Evolutionary conservation across 1,284 basidiomycete species (phyloP).

Genomic region (Calocybe gambosa): DNA sequence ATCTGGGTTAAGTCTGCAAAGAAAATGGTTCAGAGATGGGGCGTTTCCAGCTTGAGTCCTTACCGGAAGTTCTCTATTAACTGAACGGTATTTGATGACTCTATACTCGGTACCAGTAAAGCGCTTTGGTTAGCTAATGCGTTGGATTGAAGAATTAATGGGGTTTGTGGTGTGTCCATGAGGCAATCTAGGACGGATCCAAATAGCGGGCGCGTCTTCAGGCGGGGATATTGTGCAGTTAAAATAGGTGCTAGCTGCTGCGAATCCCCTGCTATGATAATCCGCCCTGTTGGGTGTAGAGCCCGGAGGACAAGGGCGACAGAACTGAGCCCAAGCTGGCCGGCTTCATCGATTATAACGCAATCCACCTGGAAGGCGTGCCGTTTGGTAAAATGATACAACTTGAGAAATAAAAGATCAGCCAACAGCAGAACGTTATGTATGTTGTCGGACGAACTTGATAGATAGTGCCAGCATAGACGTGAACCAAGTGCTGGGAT

Average conservation of each 20-base stretch:
- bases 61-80: slow-evolving; percentile 41
- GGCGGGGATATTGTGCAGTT: slow-evolving; percentile 36
- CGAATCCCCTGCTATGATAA: slow-evolving; percentile 45
- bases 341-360: slow-evolving; percentile 43
- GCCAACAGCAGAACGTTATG: neutral
- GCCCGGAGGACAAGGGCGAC: slow-evolving; percentile 38
- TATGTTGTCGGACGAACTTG: slow-evolving; percentile 25
- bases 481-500: slow-evolving; percentile 18
- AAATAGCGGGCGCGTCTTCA: slow-evolving; percentile 34
- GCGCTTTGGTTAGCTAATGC: neutral
- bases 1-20: slow-evolving; percentile 38
- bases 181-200: slow-evolving; percentile 42
- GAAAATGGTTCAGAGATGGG: neutral
- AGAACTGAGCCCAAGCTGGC: slow-evolving; percentile 39
- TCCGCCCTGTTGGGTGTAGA: slow-evolving; percentile 29
- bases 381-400: slow-evolving; percentile 40
- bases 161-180: slow-evolving; percentile 24
- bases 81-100: slow-evolving; percentile 36
- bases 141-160: neutral
- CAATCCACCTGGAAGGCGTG: slow-evolving; percentile 33
- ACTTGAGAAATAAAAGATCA: slow-evolving; percentile 20
- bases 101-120: neutral
- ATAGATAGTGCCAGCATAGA: slow-evolving; percentile 44
- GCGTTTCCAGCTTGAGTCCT: slow-evolving; percentile 9
- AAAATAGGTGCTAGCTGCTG: slow-evolving; percentile 46